Base-by-base conservation (phyloP, 192 early-diverging fungal genomes). In the Funneliformis geosporum region DNA sequence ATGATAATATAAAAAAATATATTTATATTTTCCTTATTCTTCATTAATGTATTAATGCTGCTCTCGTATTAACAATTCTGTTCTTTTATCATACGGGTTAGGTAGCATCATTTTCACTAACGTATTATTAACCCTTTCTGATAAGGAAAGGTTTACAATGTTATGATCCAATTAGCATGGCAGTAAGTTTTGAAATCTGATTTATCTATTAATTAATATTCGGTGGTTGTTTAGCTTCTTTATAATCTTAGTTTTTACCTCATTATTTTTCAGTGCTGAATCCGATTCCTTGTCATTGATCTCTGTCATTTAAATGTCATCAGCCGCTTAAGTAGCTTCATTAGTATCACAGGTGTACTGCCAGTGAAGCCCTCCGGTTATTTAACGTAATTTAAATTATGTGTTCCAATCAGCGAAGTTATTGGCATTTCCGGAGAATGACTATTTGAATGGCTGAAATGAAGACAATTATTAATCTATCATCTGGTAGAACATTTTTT, bases 111-210 rank as follows among this genome's bases (percentile, higher is more conserved):
- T 88, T 98, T 84, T 98, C 97, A 5, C 90, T 99, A 81, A 99
- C 97, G 16, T 96, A 99, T 85, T 99, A 97, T 82, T 97, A 97
- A 83, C 96, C 97, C 82, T 99, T 27, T 89, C 92, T 47, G 85
- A 89, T 18, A 84, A 87, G n/a, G 96, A 97, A 70, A 87, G 89
- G 3, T 99, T 99, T 83, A 99, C 98, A 12, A 98, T 99, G 97
- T 88, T 99, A 99, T 80, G 98, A 99, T 81, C 98, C 98, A 43
- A 97, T 99, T 83, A 99, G 87, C 94, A 97, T 68, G 98, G 99
- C 82, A 96, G 77, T 78, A 40, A 67, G 77, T 78, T 47, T 69
- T 55, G 47, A 47, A 47, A 47, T 12, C 16, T 47, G 16, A 47
- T 67, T 67, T 67, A 67, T 67, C n/a, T 39, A 66, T 66, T 38